Evolutionary conservation across 1,284 basidiomycete genomes (phyloP).

Genomic region (Sanguinoderma infundibulare): DNA sequence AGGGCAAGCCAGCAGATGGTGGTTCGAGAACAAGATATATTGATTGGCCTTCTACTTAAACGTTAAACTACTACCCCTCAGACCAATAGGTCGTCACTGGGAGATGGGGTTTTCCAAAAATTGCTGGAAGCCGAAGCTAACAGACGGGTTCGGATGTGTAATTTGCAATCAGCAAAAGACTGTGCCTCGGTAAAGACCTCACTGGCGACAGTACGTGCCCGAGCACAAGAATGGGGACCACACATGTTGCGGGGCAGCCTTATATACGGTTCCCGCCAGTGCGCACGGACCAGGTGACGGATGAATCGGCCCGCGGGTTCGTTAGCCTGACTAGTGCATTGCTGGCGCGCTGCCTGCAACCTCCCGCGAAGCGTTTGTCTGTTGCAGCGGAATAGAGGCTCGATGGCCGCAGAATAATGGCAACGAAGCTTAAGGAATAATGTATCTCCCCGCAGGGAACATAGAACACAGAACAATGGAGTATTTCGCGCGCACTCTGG

Average conservation of each 20-base stretch:
- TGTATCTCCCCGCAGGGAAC: no score
- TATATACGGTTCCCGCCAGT: constrained; percentile 20
- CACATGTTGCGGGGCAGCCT: not conserved
- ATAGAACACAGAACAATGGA: no score
- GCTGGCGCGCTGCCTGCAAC: no score
- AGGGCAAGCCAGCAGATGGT: no score
- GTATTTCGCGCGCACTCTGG: no score
- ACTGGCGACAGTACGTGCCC: constrained; percentile 89
- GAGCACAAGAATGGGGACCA: constrained; percentile 78
- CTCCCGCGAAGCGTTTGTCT: no score
- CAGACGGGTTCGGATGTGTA: constrained; percentile 49
- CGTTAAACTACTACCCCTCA: constrained; percentile 22
- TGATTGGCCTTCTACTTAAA: constrained; percentile 2
- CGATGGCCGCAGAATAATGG: no score
- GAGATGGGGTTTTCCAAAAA: constrained; percentile 37
- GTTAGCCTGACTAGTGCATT: no score
- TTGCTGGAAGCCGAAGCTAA: constrained; percentile 42
- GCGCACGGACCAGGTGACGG: constrained; percentile 25
- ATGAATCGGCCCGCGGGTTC: constrained; percentile 15
- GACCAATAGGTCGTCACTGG: constrained; percentile 19
- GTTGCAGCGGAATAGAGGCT: no score
- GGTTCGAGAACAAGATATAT: constrained; percentile 22
- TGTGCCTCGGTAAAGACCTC: constrained; percentile 83
- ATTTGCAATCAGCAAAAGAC: constrained; percentile 95
- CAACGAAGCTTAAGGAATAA: no score